phyloP scores from a whole-genome alignment of 176 grass and related monocot species.

The Oropetium thomaeum region DNA sequence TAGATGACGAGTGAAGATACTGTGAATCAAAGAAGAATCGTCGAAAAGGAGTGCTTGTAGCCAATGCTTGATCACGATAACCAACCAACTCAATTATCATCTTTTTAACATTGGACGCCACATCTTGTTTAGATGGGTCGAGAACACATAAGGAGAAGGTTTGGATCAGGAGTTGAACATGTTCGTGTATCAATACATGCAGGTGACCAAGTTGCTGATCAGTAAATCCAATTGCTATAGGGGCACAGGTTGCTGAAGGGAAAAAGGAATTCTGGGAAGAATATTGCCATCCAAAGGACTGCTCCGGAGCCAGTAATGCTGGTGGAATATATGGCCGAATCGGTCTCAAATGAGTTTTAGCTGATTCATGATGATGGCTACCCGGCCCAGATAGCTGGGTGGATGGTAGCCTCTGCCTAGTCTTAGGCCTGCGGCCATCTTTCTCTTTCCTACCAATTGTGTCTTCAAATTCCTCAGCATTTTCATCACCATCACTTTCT shows the following conservation, averaged over 20 bases:
- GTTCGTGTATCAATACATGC: conserved; percentile 80
- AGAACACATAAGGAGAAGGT: conserved; percentile 87
- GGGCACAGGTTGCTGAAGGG: conserved; percentile 33
- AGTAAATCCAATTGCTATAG: conserved; percentile 66
- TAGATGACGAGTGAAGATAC: conserved; percentile 46
- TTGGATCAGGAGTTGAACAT: conserved; percentile 88
- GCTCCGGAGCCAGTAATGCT: conserved; percentile 14
- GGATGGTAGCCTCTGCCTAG: conserved; percentile 56
- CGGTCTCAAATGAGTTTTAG: conserved; percentile 46
- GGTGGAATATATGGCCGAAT: conserved; percentile 59
- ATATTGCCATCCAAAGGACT: conserved; percentile 45
- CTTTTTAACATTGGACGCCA: conserved; percentile 58
- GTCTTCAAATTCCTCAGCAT: conserved; percentile 42
- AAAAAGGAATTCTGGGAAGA: conserved; percentile 34
- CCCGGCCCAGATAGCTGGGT: conserved; percentile 36
- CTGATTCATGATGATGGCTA: conserved; percentile 27
- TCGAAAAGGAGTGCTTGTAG: conserved; percentile 43
- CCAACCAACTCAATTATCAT: conserved; percentile 79
- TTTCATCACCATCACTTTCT: conserved; percentile 82
- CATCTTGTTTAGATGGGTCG: conserved; percentile 62
- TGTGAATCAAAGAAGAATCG: conserved; percentile 44
- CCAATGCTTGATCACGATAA: conserved; percentile 68
- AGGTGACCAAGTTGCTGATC: conserved; percentile 71
- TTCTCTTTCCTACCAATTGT: conserved; percentile 27
- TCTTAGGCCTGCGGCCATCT: conserved; percentile 54